phyloP scores from a whole-genome alignment of 495 filamentous ascomycete species.

The Penicillium pancosmium region DNA sequence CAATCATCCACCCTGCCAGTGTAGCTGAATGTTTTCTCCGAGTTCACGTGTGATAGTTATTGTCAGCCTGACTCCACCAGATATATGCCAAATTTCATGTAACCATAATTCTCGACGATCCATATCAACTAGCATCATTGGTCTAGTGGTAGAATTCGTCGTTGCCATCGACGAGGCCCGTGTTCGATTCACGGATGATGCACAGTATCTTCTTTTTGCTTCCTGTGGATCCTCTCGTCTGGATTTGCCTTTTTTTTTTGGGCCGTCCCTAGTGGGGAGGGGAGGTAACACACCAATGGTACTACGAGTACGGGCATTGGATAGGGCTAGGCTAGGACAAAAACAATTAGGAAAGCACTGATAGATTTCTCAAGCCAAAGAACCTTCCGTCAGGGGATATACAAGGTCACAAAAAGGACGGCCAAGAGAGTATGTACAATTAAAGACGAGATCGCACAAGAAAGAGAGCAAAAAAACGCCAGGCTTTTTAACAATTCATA shows the following conservation, averaged over 20 bases:
- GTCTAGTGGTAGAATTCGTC: slow-evolving; percentile 64
- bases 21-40: no score
- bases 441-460: neutral
- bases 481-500: slow-evolving; percentile 11
- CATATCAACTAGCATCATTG: slow-evolving; percentile 48
- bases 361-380: slow-evolving; percentile 2
- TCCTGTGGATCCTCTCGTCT: slow-evolving; percentile 14
- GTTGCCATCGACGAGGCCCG: slow-evolving; percentile 62
- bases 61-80: neutral
- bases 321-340: neutral
- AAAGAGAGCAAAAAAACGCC: slow-evolving; percentile 8
- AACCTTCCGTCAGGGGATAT: slow-evolving; percentile 8
- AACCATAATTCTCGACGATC: neutral
- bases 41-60: neutral
- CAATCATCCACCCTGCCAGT: no score
- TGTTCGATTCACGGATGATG: slow-evolving; percentile 62
- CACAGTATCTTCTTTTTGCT: slow-evolving; percentile 27
- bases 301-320: neutral
- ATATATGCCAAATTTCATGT: neutral
- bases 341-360: neutral
- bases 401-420: slow-evolving; percentile 11
- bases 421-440: slow-evolving; percentile 9
- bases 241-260: slow-evolving; percentile 9
- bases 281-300: neutral
- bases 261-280: neutral